phyloP scores from a whole-genome alignment of 1,284 basidiomycete species.

The Psilocybe mexicana region DNA sequence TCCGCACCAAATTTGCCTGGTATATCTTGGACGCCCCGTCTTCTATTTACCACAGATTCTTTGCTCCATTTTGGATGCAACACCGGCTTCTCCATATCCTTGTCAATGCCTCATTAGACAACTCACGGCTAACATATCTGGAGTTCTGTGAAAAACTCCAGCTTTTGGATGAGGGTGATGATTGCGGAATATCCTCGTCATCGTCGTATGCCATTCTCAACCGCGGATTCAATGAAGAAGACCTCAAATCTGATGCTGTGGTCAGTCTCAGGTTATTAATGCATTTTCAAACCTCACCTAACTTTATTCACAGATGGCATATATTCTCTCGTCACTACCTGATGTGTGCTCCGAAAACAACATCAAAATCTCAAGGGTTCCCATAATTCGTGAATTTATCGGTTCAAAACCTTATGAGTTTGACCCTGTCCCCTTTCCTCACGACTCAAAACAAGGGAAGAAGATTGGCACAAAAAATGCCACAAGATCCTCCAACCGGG shows the following conservation, averaged over 20 bases:
- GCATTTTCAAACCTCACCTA: background rate
- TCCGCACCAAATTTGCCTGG: constrained; percentile 51
- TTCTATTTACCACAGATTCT: constrained; percentile 42
- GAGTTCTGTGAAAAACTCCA: constrained; percentile 39
- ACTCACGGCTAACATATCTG: constrained; percentile 35
- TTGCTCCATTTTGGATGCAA: constrained; percentile 44
- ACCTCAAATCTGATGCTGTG: constrained; percentile 43
- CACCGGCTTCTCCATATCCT: constrained; percentile 51
- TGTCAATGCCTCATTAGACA: constrained; percentile 34
- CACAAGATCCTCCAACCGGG: constrained; percentile 19
- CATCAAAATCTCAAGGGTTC: constrained; percentile 36
- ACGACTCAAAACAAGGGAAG: background rate
- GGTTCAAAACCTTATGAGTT: constrained; percentile 10
- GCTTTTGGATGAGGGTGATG: constrained; percentile 21
- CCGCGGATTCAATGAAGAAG: constrained; percentile 32
- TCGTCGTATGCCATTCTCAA: constrained; percentile 27
- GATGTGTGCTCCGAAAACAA: constrained; percentile 33
- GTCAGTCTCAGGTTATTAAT: constrained; percentile 32
- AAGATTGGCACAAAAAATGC: background rate
- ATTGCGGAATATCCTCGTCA: constrained; percentile 9
- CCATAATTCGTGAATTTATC: constrained; percentile 30
- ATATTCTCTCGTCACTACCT: constrained; percentile 35
- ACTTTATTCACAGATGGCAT: constrained; percentile 34
- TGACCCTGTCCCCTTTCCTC: constrained; percentile 2
- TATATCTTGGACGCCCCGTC: constrained; percentile 59